phyloP scores from a whole-genome alignment of 2,329 filamentous ascomycete species.

The Furcasterigmium sp. region DNA sequence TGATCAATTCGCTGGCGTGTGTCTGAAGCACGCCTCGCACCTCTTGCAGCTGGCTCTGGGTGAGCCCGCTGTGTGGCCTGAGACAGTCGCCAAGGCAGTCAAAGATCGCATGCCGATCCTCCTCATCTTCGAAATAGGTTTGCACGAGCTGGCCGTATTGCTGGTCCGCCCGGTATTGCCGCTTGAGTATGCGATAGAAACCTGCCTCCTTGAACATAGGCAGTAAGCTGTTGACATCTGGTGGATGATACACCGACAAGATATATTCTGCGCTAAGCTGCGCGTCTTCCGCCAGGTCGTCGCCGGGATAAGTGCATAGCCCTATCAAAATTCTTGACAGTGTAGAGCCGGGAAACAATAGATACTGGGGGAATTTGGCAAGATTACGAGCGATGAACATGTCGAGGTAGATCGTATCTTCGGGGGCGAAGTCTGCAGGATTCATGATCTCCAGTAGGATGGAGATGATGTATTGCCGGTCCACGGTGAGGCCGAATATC shows the following conservation, averaged over 20 bases:
- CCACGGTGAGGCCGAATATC: slow-evolving; percentile 67
- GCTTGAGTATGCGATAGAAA: slow-evolving; percentile 90
- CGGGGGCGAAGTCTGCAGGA: slow-evolving; percentile 63
- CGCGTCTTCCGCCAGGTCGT: slow-evolving; percentile 82
- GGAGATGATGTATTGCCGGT: slow-evolving; percentile 87
- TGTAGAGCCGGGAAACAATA: slow-evolving; percentile 81
- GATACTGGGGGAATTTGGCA: slow-evolving; percentile 93
- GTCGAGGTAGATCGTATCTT: slow-evolving; percentile 90
- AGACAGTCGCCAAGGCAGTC: slow-evolving; percentile 73
- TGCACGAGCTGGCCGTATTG: slow-evolving; percentile 74
- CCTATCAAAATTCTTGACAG: slow-evolving; percentile 76
- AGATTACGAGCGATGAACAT: slow-evolving; percentile 98
- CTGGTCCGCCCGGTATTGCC: slow-evolving; percentile 74
- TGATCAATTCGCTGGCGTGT: slow-evolving; percentile 61
- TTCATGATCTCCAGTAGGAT: slow-evolving; percentile 91
- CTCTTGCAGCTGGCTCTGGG: slow-evolving; percentile 65
- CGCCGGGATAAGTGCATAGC: slow-evolving; percentile 77
- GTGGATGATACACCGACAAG: slow-evolving; percentile 86
- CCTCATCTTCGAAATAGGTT: slow-evolving; percentile 78
- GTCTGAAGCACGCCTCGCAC: slow-evolving; percentile 62
- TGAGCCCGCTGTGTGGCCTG: slow-evolving; percentile 56
- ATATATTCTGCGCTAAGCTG: slow-evolving; percentile 97
- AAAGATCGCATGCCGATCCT: slow-evolving; percentile 72
- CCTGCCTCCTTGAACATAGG: slow-evolving; percentile 71
- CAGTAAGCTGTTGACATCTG: slow-evolving; percentile 71